Conservation (phyloP, 306 rosid species). For the Arachis hypogaea region DNA sequence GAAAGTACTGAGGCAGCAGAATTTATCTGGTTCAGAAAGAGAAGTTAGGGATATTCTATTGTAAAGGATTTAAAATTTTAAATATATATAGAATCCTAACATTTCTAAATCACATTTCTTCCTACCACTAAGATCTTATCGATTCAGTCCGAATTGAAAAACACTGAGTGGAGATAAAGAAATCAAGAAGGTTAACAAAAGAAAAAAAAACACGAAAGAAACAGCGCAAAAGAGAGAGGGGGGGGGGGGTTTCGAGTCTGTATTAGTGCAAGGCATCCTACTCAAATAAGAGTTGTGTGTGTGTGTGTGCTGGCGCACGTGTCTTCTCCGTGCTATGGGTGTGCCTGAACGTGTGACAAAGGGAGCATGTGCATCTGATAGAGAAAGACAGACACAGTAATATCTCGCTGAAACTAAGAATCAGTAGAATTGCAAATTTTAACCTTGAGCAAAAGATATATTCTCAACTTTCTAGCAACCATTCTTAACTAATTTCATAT, state of each 20-base stretch:
- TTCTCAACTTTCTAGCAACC: conserved; percentile 6
- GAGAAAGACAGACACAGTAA: not conserved
- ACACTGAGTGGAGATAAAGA: conserved; percentile 11
- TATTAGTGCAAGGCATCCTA: not conserved
- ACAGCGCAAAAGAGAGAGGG: not conserved
- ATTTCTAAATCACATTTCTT: conserved; percentile 27
- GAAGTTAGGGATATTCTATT: conserved; percentile 30
- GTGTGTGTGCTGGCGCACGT: not conserved
- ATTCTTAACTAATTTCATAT: conserved; percentile 34
- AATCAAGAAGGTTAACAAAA: not conserved
- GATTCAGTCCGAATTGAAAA: conserved; percentile 3
- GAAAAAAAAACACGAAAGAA: no score
- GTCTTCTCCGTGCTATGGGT: conserved; percentile 1
- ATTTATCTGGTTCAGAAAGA: conserved; percentile 64
- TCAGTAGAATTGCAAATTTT: conserved; percentile 9
- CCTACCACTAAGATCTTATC: conserved; percentile 14
- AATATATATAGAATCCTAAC: conserved; percentile 8
- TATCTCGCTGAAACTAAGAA: not conserved
- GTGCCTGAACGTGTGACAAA: not conserved
- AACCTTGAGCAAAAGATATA: no score
- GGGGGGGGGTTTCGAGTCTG: not conserved
- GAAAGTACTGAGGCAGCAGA: conserved; percentile 84
- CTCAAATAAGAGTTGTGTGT: not conserved
- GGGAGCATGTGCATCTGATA: conserved; percentile 14
- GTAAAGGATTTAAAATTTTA: conserved; percentile 22